A percentile compares a stretch with the other conserved stretches of the same genome.
These are phyloP conservation scores for Exophiala aquamarina DNA, from an alignment of 2,329 filamentous ascomycete species.

Conservation along the genomic window DNA sequence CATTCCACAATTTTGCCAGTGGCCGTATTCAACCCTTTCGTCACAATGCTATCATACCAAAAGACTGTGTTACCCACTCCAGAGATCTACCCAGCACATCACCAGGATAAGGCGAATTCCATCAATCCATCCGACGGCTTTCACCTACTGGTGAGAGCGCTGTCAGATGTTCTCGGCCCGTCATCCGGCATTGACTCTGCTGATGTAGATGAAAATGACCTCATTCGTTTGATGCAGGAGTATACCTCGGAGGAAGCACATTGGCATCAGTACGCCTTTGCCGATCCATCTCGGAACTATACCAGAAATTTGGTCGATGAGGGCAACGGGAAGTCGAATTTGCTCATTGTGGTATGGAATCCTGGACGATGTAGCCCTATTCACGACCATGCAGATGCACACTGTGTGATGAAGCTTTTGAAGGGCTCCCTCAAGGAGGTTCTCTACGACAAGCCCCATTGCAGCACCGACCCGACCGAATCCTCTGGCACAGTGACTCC, in stretches of 20 bases:
- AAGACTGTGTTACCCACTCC: background rate
- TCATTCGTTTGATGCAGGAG: conserved; percentile 70
- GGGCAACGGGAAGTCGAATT: conserved; percentile 78
- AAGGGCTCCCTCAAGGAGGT: conserved; percentile 78
- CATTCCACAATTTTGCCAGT: background rate
- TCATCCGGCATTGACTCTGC: conserved; percentile 79
- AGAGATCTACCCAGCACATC: conserved; percentile 10
- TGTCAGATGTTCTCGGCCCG: conserved; percentile 73
- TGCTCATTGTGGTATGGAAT: conserved; percentile 68
- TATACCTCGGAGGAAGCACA: conserved; percentile 69
- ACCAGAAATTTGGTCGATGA: conserved; percentile 88
- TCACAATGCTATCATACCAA: conserved; percentile 16
- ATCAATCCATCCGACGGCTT: conserved; percentile 45
- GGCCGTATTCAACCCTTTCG: background rate
- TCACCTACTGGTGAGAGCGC: conserved; percentile 68
- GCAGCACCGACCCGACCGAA: conserved; percentile 32
- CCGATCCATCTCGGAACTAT: conserved; percentile 69
- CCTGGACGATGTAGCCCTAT: conserved; percentile 81
- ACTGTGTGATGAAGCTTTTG: conserved; percentile 90
- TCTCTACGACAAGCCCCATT: conserved; percentile 70
- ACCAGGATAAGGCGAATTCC: conserved; percentile 7
- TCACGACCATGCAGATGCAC: conserved; percentile 85
- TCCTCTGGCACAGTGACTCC: conserved; percentile 51
- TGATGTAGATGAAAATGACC: conserved; percentile 72
- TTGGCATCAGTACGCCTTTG: conserved; percentile 74